Evolutionary conservation across 225 moss, liverwort and hornwort species (phyloP).

Genomic region (Polytrichum formosum): DNA sequence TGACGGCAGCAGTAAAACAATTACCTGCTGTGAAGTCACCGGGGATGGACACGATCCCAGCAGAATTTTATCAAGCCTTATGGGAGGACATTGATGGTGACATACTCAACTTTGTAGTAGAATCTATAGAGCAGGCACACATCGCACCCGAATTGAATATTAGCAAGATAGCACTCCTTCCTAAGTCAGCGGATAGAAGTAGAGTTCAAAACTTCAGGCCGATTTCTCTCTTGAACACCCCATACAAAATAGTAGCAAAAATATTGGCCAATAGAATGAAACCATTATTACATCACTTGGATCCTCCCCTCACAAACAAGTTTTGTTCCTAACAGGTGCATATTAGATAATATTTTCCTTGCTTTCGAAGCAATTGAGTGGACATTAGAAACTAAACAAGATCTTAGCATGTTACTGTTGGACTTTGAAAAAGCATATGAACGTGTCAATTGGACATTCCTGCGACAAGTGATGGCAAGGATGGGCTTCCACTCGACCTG

Average conservation of each 20-base stretch:
- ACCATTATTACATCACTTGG: too few species aligned
- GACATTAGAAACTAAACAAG: neutral
- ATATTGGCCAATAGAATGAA: too few species aligned
- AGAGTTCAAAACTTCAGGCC: neutral
- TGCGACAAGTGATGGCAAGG: neutral
- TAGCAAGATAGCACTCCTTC: neutral
- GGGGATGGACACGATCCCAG: fast-evolving
- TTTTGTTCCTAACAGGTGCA: neutral
- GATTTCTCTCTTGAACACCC: neutral
- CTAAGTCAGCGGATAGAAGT: neutral
- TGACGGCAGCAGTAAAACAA: neutral
- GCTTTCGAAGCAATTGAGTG: neutral
- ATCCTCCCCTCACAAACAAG: too few species aligned
- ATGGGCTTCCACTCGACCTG: neutral
- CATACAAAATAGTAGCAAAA: neutral
- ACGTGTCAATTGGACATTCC: neutral
- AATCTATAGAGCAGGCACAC: neutral
- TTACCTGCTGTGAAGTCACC: neutral
- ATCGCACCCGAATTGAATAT: fast-evolving
- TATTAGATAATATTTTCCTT: neutral
- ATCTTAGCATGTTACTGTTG: neutral
- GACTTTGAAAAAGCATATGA: neutral
- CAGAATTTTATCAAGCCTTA: neutral
- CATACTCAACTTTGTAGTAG: neutral
- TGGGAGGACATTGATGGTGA: neutral